phyloP scores from a whole-genome alignment of 306 rosid species.

The Castanopsis chinensis region DNA sequence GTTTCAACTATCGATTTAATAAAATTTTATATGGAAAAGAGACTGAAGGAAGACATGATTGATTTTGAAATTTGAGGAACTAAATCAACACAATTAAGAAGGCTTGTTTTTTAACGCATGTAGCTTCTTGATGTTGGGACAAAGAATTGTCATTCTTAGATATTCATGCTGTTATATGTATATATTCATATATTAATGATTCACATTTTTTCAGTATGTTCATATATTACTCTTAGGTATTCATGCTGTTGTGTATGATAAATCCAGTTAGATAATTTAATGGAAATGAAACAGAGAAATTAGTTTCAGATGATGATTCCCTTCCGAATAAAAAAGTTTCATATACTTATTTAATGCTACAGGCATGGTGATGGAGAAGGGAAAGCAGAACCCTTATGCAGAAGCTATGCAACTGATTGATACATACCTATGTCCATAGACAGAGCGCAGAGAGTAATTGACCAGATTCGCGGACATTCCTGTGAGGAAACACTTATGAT shows the following conservation, averaged over 20 bases:
- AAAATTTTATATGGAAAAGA: too few species aligned
- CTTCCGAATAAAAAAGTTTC: neutral
- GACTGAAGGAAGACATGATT: too few species aligned
- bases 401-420: constrained; percentile 44
- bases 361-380: constrained; percentile 29
- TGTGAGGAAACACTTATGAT: neutral
- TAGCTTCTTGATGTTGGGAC: too few species aligned
- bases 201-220: constrained; percentile 9
- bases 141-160: too few species aligned
- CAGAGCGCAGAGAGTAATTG: constrained; percentile 33
- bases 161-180: too few species aligned
- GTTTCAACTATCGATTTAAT: too few species aligned
- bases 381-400: constrained; percentile 7
- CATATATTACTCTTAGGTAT: neutral
- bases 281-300: constrained; percentile 13
- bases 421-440: constrained; percentile 42
- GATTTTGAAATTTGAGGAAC: too few species aligned
- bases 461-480: neutral
- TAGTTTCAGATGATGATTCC: neutral
- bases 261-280: neutral
- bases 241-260: neutral
- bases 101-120: too few species aligned
- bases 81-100: too few species aligned
- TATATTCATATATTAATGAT: neutral
- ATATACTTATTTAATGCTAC: constrained; percentile 24